Evolutionary conservation across 2,329 filamentous ascomycete genomes (phyloP), one percentile per base, ranked within the genome.

Genomic region (Samsoniella hepiali): DNA sequence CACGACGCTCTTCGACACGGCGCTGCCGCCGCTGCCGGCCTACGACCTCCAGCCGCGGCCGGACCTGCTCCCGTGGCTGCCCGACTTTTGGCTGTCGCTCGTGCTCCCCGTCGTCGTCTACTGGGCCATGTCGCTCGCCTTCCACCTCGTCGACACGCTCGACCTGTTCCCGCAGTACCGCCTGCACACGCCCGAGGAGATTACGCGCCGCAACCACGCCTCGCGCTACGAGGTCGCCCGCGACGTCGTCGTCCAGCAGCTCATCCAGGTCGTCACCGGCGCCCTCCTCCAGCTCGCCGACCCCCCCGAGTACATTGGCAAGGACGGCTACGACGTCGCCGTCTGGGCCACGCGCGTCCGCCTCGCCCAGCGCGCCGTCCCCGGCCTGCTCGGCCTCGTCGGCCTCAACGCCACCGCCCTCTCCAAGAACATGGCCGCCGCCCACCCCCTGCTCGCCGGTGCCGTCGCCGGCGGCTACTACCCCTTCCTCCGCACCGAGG

Each of bases 171-270:
- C 93, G 22, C 87, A 96, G 71, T 97, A 98, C 78, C 90, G 95
- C 67, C 83, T 99, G 49, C 95, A 99, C 78, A 98, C 95, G 0
- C 95, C 95, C 15, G 93, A 92, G 59, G 94, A 98, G 77, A 90
- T 98, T 67, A 75, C 88, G 42, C 91, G 91, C 76, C 87, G 93
- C 70, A 97, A 97, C 77, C 91, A 91, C 72, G 94, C 92, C 60
- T 86, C 90, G 54, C 87, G 92, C 66, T 91, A 85, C 78, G 89
- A 97, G 71, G 93, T 97, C 3, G 86, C 94, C 67, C 88, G 91
- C 74, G 94, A 98, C 80, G 94, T 98, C 69, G 79, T 98, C 62
- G 74, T 98, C 64, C 94, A 99, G 78, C 95, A 99, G 74, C 75
- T 94, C 65, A 91, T 99, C 56, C 95, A 99, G 79, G 90, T 91